Conservation (phyloP, 2,329 filamentous ascomycete species). For the Aspergillus neoniger region DNA sequence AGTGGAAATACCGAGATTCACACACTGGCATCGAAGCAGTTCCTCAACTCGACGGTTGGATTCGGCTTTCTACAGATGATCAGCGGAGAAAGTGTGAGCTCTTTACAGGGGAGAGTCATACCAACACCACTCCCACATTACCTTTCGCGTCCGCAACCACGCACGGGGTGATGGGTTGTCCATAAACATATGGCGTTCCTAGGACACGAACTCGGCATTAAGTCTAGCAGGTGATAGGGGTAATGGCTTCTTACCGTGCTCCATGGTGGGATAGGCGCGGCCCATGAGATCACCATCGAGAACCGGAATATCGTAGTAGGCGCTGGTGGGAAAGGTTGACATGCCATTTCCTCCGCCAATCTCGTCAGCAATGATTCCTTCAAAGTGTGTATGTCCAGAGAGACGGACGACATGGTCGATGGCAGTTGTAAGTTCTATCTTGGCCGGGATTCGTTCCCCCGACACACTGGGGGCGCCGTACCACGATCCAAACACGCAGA, state of each 20-base stretch:
- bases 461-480: constrained; percentile 40
- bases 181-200: neutral
- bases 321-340: constrained; percentile 29
- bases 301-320: constrained; percentile 40
- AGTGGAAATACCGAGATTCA: constrained; percentile 29
- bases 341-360: constrained; percentile 43
- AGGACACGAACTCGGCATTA: neutral
- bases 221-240: neutral
- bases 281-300: constrained; percentile 53
- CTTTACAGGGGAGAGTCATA: constrained; percentile 5
- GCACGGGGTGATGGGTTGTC: constrained; percentile 22
- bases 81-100: neutral
- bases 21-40: constrained; percentile 27
- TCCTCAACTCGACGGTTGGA: constrained; percentile 27
- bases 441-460: constrained; percentile 17
- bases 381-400: neutral
- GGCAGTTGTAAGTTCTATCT: constrained; percentile 6
- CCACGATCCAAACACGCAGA: constrained; percentile 49
- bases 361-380: neutral
- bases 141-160: constrained; percentile 45
- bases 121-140: constrained; percentile 33
- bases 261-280: constrained; percentile 43
- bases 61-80: constrained; percentile 18
- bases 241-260: constrained; percentile 7
- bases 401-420: neutral